Evolutionary conservation across 768 basidiomycete species (phyloP).

Genomic region (Sistotremastrum suecicum): DNA sequence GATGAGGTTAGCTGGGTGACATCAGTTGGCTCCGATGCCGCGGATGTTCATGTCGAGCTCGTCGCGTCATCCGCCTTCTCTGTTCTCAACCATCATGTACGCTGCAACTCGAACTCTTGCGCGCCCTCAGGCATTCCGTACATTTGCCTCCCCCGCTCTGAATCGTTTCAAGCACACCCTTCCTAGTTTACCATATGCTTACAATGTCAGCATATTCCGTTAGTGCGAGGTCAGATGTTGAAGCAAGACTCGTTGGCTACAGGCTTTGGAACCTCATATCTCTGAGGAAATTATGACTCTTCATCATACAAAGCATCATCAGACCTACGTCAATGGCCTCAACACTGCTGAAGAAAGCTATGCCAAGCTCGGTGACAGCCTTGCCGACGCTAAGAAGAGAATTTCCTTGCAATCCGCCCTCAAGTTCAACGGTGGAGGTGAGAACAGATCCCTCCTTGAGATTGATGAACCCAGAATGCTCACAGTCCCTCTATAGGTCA

Average conservation of each 20-base stretch:
- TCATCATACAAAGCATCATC: conserved; percentile 86
- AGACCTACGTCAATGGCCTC: conserved; percentile 87
- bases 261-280: conserved; percentile 90
- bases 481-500: conserved; percentile 38
- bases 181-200: conserved; percentile 65
- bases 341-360: conserved; percentile 89
- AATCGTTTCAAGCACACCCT: conserved; percentile 51
- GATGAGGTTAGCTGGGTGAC: too few relatives aligned
- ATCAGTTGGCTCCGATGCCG: too few relatives aligned
- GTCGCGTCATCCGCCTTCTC: too few relatives aligned
- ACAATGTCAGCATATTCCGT: conserved; percentile 38
- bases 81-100: conserved; percentile 28
- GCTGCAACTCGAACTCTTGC: conserved; percentile 29
- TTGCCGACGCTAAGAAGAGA: conserved; percentile 50
- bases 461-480: background rate
- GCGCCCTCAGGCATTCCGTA: conserved; percentile 30
- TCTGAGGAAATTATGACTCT: conserved; percentile 86
- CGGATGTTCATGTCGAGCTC: too few relatives aligned
- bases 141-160: conserved; percentile 27
- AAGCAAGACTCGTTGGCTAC: background rate
- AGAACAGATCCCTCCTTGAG: conserved; percentile 4
- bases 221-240: background rate
- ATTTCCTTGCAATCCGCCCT: conserved; percentile 84
- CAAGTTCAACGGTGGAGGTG: conserved; percentile 96
- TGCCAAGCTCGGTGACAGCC: conserved; percentile 23